Conservation (phyloP, 2,329 filamentous ascomycete species). For the Venturia asperata region DNA sequence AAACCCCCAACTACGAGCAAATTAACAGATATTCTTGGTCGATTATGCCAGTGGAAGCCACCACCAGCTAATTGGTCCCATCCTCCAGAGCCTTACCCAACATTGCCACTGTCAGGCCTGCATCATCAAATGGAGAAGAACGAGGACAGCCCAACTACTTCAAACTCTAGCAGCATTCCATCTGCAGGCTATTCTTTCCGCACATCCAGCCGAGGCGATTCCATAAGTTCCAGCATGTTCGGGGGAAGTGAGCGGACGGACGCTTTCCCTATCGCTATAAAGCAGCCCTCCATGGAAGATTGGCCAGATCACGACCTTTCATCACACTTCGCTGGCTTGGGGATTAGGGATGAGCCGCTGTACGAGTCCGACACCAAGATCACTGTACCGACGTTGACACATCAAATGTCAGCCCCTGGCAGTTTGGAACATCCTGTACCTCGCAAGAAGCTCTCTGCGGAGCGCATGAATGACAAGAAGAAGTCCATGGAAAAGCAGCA, state of each 20-base stretch:
- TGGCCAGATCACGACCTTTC: conserved; percentile 58
- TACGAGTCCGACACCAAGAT: conserved; percentile 14
- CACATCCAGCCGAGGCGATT: conserved; percentile 77
- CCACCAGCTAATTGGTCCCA: conserved; percentile 53
- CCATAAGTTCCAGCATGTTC: conserved; percentile 79
- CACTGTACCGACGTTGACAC: conserved; percentile 20
- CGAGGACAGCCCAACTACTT: conserved; percentile 72
- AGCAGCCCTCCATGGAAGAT: conserved; percentile 65
- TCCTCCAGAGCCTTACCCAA: conserved; percentile 30
- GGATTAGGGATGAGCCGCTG: conserved; percentile 50
- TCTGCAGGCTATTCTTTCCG: conserved; percentile 61
- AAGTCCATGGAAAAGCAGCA: conserved; percentile 67
- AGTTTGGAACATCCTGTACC: conserved; percentile 41
- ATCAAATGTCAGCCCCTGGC: conserved; percentile 52
- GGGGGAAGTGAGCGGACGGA: conserved; percentile 75
- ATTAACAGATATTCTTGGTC: conserved; percentile 76
- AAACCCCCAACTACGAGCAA: conserved; percentile 94
- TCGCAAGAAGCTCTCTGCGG: conserved; percentile 52
- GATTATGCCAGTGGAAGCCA: conserved; percentile 89
- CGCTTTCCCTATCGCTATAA: conserved; percentile 68
- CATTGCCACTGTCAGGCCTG: conserved; percentile 30
- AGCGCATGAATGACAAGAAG: conserved; percentile 72
- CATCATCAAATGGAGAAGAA: conserved; percentile 50
- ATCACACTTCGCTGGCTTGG: conserved; percentile 56
- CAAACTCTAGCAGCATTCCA: conserved; percentile 67